A percentile compares a stretch with the other conserved stretches of the same genome.
Conservation (phyloP, 257 asterid genomes). For the Striga asiatica region DNA sequence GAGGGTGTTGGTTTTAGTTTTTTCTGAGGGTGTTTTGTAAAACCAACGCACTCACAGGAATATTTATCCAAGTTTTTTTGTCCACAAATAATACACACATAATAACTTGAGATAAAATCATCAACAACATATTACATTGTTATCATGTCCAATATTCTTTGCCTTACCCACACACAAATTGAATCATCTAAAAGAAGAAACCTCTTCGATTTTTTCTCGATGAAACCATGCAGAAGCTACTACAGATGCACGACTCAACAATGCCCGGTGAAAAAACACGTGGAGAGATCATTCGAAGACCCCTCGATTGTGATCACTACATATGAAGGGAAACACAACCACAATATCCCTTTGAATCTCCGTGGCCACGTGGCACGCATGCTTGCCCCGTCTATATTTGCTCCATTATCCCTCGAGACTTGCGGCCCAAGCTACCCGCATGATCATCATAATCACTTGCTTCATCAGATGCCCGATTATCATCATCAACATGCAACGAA, state of each 20-base stretch:
- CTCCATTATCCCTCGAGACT: constrained; percentile 13
- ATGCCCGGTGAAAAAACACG: constrained; percentile 65
- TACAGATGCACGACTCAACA: constrained; percentile 81
- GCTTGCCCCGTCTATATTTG: constrained; percentile 42
- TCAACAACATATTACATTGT: too few species aligned
- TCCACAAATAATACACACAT: too few species aligned
- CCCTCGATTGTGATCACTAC: constrained; percentile 60
- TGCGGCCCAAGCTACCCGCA: constrained; percentile 26
- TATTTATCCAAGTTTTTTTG: too few species aligned
- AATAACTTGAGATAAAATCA: too few species aligned
- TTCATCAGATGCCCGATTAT: constrained; percentile 31
- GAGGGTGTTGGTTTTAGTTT: too few species aligned
- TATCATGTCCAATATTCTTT: too few species aligned
- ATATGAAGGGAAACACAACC: constrained; percentile 79
- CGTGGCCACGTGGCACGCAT: constrained; percentile 57
- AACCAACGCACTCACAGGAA: too few species aligned
- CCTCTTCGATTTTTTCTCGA: background rate
- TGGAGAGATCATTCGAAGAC: constrained; percentile 69
- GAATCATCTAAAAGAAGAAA: background rate
- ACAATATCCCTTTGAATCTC: constrained; percentile 52
- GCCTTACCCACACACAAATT: too few species aligned
- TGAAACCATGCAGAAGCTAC: constrained; percentile 44
- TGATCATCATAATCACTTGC: constrained; percentile 33
- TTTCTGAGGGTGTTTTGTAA: too few species aligned
- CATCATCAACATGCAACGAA: constrained; percentile 7